These are phyloP conservation scores for Chlorella sp. DNA, from an alignment of 139 green algal genomes.

Conservation along the genomic window DNA sequence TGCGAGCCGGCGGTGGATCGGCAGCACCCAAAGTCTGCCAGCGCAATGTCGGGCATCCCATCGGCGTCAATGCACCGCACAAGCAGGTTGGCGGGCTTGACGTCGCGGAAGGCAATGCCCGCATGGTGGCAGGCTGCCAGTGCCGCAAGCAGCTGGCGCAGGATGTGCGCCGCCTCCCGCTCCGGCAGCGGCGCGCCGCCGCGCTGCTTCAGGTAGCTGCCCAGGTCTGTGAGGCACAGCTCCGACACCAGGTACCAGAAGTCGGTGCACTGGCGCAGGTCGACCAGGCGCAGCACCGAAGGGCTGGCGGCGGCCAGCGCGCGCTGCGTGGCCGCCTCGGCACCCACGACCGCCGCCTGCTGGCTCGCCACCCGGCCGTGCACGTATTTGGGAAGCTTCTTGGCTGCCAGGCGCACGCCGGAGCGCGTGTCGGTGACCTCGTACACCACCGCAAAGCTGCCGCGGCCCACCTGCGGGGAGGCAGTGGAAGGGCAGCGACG, in stretches of 20 bases:
- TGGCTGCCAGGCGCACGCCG: neutral
- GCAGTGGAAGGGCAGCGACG: neutral
- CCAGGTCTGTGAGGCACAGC: constrained; percentile 8
- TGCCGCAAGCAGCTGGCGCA: constrained; percentile 3
- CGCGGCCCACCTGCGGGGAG: constrained; percentile 1
- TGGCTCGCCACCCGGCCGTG: neutral
- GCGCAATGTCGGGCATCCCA: neutral
- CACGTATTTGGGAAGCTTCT: constrained; percentile 2
- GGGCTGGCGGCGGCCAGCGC: neutral
- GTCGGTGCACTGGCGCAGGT: neutral
- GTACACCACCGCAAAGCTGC: constrained; percentile 6
- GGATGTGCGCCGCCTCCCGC: neutral
- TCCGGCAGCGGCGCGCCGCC: constrained; percentile 2
- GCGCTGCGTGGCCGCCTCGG: neutral
- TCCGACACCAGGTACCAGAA: constrained; percentile 1
- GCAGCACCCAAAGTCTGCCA: constrained; percentile 20
- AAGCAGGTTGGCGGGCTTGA: constrained; percentile 30
- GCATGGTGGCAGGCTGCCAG: constrained; percentile 17
- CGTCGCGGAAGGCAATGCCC: neutral
- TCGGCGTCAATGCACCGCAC: neutral
- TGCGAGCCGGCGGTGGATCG: neutral
- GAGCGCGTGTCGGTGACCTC: neutral
- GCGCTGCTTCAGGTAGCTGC: neutral
- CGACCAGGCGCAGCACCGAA: neutral
- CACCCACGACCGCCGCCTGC: neutral